Base-by-base conservation (phyloP, 495 filamentous ascomycete species). In the Jackrogersella multiformis region DNA sequence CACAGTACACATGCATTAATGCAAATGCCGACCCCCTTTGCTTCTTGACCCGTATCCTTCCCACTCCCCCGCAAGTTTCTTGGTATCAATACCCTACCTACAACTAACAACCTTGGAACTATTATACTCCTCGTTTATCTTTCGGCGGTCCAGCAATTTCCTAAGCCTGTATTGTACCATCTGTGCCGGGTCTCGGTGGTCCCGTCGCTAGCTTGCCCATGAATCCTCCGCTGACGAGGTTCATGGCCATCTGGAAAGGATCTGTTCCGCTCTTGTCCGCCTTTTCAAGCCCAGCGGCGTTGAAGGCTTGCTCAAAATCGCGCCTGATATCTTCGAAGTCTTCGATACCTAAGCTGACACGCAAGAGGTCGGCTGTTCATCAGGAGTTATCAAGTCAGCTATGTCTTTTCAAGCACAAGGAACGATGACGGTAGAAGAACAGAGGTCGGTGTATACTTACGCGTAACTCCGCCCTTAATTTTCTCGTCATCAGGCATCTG, bases 251-350 rank as follows among this genome's bases (percentile, higher is more conserved):
- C 30, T 70, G 56, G 56, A 76, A 74, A 2, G 72, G 72, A 53
- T 76, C 74, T 24, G 46, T 59, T 18, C 59, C 64, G 30, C 45
- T 51, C 56, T 74, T 76, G 1, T 61, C 20, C 24, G 72, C 74
- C 23, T 65, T 55, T 6, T 65, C 63, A 44, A 79, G 61, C 5
- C 72, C 77, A 5, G 77, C 77, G 7, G 63, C 76, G n/a, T 70
- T 59, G 62, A 80, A 80, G 7, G 78, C 77, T 64, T 80, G 78
- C 62, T 80, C 76, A 46, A 80, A 80, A 51, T 79, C 78, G 18
- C 69, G 68, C 18, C 61, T 74, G 64, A 80, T 79, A 59, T 80
- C 78, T 46, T 76, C 71, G 20, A 78, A 75, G 45, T 80, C 74
- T 42, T 80, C 78, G 23, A 79, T 72, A 15, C 78, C 78, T n/a